Percentiles rank a stretch among this genome's conserved stretches.
Evolutionary conservation across 768 basidiomycete genomes (phyloP).

Genomic region (Termitomyces sp.): DNA sequence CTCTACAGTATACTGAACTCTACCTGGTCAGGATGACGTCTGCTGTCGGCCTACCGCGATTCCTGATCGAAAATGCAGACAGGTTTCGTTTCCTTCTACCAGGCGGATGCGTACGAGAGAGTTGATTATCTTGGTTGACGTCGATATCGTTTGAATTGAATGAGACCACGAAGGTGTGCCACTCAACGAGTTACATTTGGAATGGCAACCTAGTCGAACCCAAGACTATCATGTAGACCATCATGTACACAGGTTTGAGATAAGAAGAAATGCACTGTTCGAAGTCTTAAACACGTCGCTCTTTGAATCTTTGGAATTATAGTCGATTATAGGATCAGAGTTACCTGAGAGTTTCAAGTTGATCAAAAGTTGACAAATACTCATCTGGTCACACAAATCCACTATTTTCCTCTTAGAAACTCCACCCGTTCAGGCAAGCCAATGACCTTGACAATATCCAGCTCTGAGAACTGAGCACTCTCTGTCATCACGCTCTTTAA

Average conservation of each 20-base stretch:
- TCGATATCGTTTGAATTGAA: neutral
- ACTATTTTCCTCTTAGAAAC: neutral
- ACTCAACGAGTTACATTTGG: neutral
- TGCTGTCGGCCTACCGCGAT: slow-evolving; percentile 50
- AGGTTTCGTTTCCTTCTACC: slow-evolving; percentile 52
- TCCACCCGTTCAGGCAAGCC: neutral
- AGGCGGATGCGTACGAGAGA: slow-evolving; percentile 45
- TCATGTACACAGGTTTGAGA: no score
- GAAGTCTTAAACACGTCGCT: no score
- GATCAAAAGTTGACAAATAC: neutral
- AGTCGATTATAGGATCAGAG: no score
- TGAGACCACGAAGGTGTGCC: neutral
- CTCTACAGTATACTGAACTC: neutral
- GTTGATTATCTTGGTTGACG: neutral
- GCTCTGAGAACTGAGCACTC: neutral
- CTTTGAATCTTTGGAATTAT: no score
- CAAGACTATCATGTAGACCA: neutral
- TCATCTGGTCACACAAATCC: no score
- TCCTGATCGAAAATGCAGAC: slow-evolving; percentile 46
- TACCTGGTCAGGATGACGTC: slow-evolving; percentile 30
- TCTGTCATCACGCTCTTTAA: slow-evolving; percentile 6
- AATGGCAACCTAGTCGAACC: neutral
- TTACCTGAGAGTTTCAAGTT: neutral
- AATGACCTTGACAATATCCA: neutral
- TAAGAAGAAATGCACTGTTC: neutral